Conservation (phyloP, 2,329 filamentous ascomycete genomes). For the Chlorencoelia australis region DNA sequence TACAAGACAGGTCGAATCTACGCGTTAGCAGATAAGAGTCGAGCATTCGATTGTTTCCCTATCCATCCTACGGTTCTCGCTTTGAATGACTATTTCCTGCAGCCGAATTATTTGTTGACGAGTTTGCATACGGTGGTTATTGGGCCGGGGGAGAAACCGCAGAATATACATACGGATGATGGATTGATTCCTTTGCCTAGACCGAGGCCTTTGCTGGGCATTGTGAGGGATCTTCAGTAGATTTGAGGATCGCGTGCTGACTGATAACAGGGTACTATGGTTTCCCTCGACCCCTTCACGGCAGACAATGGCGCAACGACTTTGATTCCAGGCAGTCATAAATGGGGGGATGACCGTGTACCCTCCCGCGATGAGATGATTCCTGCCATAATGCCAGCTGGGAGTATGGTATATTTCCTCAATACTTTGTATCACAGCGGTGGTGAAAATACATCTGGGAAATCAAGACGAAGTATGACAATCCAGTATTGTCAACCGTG, state of each 20-base stretch:
- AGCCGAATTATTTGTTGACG: conserved; percentile 28
- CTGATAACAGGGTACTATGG: conserved; percentile 22
- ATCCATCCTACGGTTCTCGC: conserved; percentile 30
- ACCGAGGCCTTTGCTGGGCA: conserved; percentile 23
- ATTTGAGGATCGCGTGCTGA: conserved; percentile 2
- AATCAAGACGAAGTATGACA: conserved; percentile 18
- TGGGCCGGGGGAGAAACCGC: conserved; percentile 27
- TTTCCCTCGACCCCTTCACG: conserved; percentile 25
- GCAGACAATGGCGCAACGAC: conserved; percentile 24
- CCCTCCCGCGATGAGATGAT: conserved; percentile 21
- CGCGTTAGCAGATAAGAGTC: conserved; percentile 31
- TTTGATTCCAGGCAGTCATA: conserved; percentile 24
- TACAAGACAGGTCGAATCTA: conserved; percentile 31
- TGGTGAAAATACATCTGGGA: conserved; percentile 19
- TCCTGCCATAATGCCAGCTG: conserved; percentile 24
- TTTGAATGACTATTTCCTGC: conserved; percentile 32
- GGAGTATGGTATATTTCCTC: conserved; percentile 24
- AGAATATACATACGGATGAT: conserved; percentile 30
- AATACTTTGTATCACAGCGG: conserved; percentile 25
- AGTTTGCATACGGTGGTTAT: conserved; percentile 32
- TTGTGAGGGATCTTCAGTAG: conserved; percentile 1
- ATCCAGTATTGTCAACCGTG: conserved; percentile 28
- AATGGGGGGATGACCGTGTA: conserved; percentile 23
- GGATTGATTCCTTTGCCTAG: conserved; percentile 22
- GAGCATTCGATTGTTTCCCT: conserved; percentile 31